phyloP scores from a whole-genome alignment of 164 flowering plant species.

The Akebia trifoliata region DNA sequence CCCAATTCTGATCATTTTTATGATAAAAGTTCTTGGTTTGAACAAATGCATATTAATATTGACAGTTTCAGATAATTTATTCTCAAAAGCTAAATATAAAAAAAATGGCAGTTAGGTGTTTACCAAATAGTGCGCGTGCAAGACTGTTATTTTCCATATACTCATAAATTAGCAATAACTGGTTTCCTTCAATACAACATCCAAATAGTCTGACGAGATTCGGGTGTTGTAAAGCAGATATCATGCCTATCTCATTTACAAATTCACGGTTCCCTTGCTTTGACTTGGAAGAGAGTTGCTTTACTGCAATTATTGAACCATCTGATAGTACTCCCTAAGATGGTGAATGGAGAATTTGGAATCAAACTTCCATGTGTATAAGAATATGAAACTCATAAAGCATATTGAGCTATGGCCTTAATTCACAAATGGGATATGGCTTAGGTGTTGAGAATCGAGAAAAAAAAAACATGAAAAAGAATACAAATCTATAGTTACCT shows the following conservation, averaged over 20 bases:
- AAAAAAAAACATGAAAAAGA: neutral
- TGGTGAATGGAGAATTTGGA: neutral
- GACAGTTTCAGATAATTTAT: neutral
- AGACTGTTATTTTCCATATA: conserved; percentile 66
- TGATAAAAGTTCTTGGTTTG: too few species aligned
- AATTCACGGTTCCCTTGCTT: conserved; percentile 79
- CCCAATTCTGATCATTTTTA: too few species aligned
- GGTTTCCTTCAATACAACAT: conserved; percentile 67
- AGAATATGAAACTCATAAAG: too few species aligned
- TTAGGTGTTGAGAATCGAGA: neutral
- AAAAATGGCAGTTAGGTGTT: neutral
- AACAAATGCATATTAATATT: neutral
- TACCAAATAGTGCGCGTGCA: conserved; percentile 47
- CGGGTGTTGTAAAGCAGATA: conserved; percentile 64
- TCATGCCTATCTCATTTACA: conserved; percentile 70
- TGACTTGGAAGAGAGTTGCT: conserved; percentile 66
- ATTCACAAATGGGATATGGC: too few species aligned
- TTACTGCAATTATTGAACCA: conserved; percentile 58
- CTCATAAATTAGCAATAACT: conserved; percentile 53
- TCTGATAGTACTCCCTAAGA: conserved; percentile 54
- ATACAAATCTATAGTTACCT: conserved; percentile 34
- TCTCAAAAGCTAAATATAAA: neutral
- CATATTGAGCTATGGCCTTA: neutral
- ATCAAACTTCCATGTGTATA: conserved; percentile 4
- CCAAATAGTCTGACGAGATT: conserved; percentile 66